Percentiles rank a stretch among this genome's conserved stretches.
Evolutionary conservation across 2,329 filamentous ascomycete species (phyloP).

Genomic region (Ilyonectria robusta): DNA sequence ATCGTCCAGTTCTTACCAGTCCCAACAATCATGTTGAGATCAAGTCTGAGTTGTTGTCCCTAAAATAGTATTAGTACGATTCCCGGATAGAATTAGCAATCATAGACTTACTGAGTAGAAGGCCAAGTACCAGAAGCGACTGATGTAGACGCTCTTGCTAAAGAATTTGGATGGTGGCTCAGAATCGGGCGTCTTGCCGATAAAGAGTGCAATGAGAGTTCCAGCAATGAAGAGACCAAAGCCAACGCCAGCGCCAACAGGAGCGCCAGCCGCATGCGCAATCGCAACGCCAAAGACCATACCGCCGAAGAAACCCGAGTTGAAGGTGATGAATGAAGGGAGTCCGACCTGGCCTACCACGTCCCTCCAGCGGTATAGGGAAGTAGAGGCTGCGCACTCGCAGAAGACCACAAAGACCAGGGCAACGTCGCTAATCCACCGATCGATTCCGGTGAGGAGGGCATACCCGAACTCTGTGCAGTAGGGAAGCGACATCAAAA

Average conservation of each 20-base stretch:
- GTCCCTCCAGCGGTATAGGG: slow-evolving; percentile 66
- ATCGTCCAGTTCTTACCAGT: slow-evolving; percentile 70
- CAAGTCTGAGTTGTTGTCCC: slow-evolving; percentile 69
- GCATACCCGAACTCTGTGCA: slow-evolving; percentile 72
- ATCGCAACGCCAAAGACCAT: slow-evolving; percentile 66
- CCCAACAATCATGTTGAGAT: slow-evolving; percentile 68
- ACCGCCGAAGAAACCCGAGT: slow-evolving; percentile 66
- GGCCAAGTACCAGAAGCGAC: slow-evolving; percentile 66
- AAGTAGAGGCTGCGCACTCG: slow-evolving; percentile 66
- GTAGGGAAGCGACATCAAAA: slow-evolving; percentile 69
- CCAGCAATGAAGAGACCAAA: slow-evolving; percentile 66
- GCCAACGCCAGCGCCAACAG: slow-evolving; percentile 65
- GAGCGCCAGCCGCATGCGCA: slow-evolving; percentile 61
- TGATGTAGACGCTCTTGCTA: slow-evolving; percentile 53
- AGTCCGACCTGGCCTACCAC: slow-evolving; percentile 61
- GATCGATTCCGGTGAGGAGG: slow-evolving; percentile 67
- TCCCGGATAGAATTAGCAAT: neutral
- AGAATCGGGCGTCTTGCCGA: slow-evolving; percentile 60
- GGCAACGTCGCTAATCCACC: slow-evolving; percentile 69
- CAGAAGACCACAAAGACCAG: slow-evolving; percentile 69
- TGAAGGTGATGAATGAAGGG: slow-evolving; percentile 60
- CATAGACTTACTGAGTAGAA: slow-evolving; percentile 68
- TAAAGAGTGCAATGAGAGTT: slow-evolving; percentile 54
- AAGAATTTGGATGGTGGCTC: slow-evolving; percentile 58
- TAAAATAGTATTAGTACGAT: slow-evolving; percentile 44